Conservation (phyloP, 2,329 filamentous ascomycete genomes). For the Monilinia fructigena region DNA sequence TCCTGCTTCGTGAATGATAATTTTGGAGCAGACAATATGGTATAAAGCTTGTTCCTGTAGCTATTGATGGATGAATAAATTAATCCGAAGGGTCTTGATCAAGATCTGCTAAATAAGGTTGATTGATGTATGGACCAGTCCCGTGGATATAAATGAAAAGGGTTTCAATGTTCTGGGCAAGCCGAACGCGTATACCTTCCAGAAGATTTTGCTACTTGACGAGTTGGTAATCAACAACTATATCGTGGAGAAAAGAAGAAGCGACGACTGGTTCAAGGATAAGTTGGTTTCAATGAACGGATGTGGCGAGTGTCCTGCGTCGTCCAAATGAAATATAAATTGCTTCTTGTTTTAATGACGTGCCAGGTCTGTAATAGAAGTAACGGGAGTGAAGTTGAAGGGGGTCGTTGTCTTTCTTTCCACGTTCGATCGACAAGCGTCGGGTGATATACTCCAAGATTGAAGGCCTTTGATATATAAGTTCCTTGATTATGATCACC, state of each 20-base stretch:
- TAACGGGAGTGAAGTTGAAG: constrained; percentile 30
- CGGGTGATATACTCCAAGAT: constrained; percentile 39
- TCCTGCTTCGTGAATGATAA: constrained; percentile 26
- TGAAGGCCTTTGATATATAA: constrained; percentile 34
- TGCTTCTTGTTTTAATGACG: constrained; percentile 38
- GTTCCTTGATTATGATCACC: constrained; percentile 36
- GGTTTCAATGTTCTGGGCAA: constrained; percentile 32
- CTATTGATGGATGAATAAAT: constrained; percentile 29
- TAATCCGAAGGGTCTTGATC: constrained; percentile 27
- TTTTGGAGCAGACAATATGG: constrained; percentile 25
- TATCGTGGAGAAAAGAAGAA: constrained; percentile 31
- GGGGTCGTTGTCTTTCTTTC: constrained; percentile 35
- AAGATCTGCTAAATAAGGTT: constrained; percentile 37
- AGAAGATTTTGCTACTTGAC: constrained; percentile 20
- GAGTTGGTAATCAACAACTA: constrained; percentile 16
- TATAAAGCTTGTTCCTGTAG: constrained; percentile 30
- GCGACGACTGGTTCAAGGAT: constrained; percentile 33
- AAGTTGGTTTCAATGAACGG: constrained; percentile 29
- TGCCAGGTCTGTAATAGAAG: constrained; percentile 34
- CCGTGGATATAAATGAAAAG: constrained; percentile 32
- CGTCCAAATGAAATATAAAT: constrained; percentile 39
- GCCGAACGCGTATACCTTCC: constrained; percentile 37
- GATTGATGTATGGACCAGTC: constrained; percentile 31
- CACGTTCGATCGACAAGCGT: constrained; percentile 38
- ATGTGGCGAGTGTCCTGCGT: constrained; percentile 36